Evolutionary conservation across 139 green algal genomes (phyloP), one percentile per base, ranked within the genome.

Genomic region (Coelastrella sp.): DNA sequence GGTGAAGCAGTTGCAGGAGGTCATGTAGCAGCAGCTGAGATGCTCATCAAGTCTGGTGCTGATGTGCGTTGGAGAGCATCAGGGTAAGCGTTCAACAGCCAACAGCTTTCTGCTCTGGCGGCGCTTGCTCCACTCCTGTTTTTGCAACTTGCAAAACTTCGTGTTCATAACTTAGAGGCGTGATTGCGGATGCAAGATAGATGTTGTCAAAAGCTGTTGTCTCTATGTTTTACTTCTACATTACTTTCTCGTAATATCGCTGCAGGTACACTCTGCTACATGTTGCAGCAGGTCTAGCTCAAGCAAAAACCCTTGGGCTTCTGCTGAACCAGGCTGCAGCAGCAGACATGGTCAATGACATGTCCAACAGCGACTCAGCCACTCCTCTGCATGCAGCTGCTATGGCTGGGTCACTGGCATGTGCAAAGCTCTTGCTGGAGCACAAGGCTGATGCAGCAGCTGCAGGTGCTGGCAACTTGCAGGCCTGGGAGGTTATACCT

Each of bases 191-290:
- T n/a, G n/a, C 45, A 9, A 57, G 45, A 13, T 57, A 23, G 15
- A 23, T 13, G 45, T 57, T 57, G 45, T 1, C 45, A 57, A 1
- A 57, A 57, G 45, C 11, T 57, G 45, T 53, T 53, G 45, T 53
- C 11, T 8, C 45, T 53, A 53, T 53, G 11, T 53, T 8, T 53
- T 53, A 11, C 11, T 53, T 8, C 45, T 53, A 13, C 63, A 59
- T 48, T 62, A 34, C 3, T 0, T 40, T 8, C 6, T 64, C 6
- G 6, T n/a, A 27, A 17, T 64, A 21, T 21, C 1, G 53, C 21
- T 34, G 69, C 72, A 84, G 88, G 45, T 94, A 87, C 87, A 88
- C 68, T 23, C 74, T 95, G 72, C 87, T 94, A 64, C 91, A 94
- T 72, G 23, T 93, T 38, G 91, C 90, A 15, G 89, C 89, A 0